These are phyloP conservation scores for Lasiosphaeriaceae sp. DNA, from an alignment of 495 filamentous ascomycete species.

Conservation along the genomic window DNA sequence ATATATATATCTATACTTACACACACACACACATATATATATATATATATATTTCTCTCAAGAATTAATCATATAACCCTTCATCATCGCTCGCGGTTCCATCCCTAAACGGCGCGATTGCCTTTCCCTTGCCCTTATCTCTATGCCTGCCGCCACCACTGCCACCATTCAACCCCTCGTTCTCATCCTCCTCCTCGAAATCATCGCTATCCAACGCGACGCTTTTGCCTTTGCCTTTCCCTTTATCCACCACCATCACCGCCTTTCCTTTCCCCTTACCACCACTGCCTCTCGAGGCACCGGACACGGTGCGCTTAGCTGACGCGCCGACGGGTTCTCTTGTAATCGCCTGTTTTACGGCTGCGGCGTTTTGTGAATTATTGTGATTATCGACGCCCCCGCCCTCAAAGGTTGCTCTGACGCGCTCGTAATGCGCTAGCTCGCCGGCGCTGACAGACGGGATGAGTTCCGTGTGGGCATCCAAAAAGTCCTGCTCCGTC, in stretches of 20 bases:
- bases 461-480: slow-evolving; percentile 79
- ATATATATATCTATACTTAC: no score
- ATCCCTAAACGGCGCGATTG: slow-evolving; percentile 22
- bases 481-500: slow-evolving; percentile 78
- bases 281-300: slow-evolving; percentile 24
- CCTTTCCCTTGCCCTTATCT: slow-evolving; percentile 47
- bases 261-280: slow-evolving; percentile 43
- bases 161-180: neutral
- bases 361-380: slow-evolving; percentile 31
- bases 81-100: slow-evolving; percentile 26
- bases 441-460: slow-evolving; percentile 91
- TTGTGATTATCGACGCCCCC: slow-evolving; percentile 62
- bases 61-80: slow-evolving; percentile 28
- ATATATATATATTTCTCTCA: no score
- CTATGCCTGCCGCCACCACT: slow-evolving; percentile 5
- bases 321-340: no score
- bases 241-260: slow-evolving; percentile 65
- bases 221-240: slow-evolving; percentile 2
- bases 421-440: slow-evolving; percentile 83
- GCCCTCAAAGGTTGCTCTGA: slow-evolving; percentile 75
- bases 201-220: neutral
- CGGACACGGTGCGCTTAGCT: slow-evolving; percentile 12
- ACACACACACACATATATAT: no score
- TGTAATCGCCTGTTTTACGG: slow-evolving; percentile 30
- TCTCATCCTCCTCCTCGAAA: neutral